These are phyloP conservation scores for Sporothrix dimorphospora DNA, from an alignment of 2,329 filamentous ascomycete species.

Conservation along the genomic window DNA sequence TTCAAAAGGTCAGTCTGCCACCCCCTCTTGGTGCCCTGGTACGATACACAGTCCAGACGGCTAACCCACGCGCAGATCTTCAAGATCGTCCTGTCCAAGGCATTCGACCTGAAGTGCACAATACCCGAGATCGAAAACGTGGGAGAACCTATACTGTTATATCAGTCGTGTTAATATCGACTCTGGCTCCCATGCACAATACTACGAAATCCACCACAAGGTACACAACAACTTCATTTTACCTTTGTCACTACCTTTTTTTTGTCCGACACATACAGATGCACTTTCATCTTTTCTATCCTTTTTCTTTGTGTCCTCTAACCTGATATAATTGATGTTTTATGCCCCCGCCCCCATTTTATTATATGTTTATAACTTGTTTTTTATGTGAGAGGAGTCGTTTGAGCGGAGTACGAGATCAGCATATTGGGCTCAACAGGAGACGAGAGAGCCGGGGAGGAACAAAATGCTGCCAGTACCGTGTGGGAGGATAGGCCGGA, in stretches of 20 bases:
- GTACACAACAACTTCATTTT: background rate
- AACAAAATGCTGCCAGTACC: background rate
- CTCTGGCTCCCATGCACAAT: background rate
- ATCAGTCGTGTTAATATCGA: conserved; percentile 63
- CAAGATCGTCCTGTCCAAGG: conserved; percentile 98
- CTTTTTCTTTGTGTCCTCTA: conserved; percentile 8
- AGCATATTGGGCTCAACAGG: background rate
- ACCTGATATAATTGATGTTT: conserved; percentile 25
- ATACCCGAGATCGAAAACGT: conserved; percentile 99
- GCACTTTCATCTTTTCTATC: background rate
- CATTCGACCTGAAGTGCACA: conserved; percentile 97
- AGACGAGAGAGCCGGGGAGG: background rate
- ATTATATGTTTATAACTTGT: background rate
- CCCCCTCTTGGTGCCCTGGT: background rate
- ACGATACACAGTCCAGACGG: background rate
- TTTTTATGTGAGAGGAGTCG: background rate
- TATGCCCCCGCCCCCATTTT: conserved; percentile 12
- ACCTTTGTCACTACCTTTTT: conserved; percentile 14
- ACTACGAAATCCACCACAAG: background rate
- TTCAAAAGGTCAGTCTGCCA: conserved; percentile 74
- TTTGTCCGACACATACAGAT: conserved; percentile 19
- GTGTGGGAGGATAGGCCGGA: background rate
- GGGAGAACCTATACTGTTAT: conserved; percentile 91
- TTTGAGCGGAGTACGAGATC: background rate
- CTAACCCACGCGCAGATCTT: conserved; percentile 71